These are phyloP conservation scores for Fragaria iinumae DNA, from an alignment of 306 rosid species.

Conservation along the genomic window DNA sequence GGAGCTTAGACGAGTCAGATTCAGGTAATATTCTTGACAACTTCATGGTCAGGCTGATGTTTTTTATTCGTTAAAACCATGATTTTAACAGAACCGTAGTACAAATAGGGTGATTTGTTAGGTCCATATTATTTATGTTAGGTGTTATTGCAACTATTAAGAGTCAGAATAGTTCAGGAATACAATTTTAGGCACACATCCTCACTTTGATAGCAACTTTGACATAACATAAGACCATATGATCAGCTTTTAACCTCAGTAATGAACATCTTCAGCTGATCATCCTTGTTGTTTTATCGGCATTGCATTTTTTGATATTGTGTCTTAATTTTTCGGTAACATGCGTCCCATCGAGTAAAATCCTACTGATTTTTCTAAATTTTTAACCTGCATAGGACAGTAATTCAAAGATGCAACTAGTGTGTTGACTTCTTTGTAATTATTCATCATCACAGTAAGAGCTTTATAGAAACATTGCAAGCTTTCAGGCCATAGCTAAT, in stretches of 20 bases:
- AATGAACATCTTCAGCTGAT: not conserved
- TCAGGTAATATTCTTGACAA: slow-evolving; percentile 56
- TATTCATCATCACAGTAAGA: not conserved
- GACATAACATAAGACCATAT: not conserved
- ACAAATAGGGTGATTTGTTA: not conserved
- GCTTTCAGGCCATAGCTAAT: slow-evolving; percentile 13
- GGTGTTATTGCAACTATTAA: not conserved
- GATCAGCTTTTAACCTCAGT: not conserved
- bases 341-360: not conserved
- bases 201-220: not conserved
- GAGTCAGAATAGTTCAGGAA: slow-evolving; percentile 1
- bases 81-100: not conserved
- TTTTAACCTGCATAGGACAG: not conserved
- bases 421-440: not conserved
- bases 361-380: not conserved
- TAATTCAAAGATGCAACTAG: not conserved
- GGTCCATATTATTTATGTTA: not conserved
- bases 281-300: slow-evolving; percentile 1
- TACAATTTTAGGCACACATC: not conserved
- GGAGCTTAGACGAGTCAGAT: slow-evolving; percentile 91
- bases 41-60: not conserved
- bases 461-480: not conserved
- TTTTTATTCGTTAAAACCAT: not conserved
- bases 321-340: not conserved
- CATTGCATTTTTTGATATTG: not conserved